phyloP scores from a whole-genome alignment of 116 monocot genomes.

The Cymodocea nodosa region DNA sequence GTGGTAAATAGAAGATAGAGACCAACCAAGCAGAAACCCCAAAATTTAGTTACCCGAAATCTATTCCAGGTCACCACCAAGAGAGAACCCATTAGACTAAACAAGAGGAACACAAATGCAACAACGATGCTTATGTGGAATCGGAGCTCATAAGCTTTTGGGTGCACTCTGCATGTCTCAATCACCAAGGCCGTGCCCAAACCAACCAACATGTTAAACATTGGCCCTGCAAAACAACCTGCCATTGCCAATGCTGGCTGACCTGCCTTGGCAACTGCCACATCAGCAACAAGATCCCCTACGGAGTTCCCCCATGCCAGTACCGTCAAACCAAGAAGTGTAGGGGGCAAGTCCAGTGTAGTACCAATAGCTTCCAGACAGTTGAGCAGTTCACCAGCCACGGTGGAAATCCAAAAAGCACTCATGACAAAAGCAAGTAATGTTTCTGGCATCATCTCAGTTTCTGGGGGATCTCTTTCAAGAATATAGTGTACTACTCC shows the following conservation, averaged over 20 bases:
- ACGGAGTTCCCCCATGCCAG: constrained; percentile 96
- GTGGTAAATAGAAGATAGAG: constrained; percentile 67
- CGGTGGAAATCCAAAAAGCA: constrained; percentile 91
- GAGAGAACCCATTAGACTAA: constrained; percentile 85
- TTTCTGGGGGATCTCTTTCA: constrained; percentile 45
- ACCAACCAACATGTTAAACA: constrained; percentile 95
- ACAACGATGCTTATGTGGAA: constrained; percentile 70
- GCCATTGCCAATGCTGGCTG: constrained; percentile 81
- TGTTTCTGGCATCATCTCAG: constrained; percentile 18
- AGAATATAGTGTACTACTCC: constrained; percentile 45
- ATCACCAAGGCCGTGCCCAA: constrained; percentile 64
- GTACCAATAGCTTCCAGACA: constrained; percentile 59
- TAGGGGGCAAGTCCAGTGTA: constrained; percentile 53
- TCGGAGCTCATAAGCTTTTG: constrained; percentile 49
- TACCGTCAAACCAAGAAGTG: constrained; percentile 79
- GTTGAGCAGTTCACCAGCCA: constrained; percentile 82
- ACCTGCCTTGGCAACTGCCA: constrained; percentile 71
- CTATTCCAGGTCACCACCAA: constrained; percentile 77
- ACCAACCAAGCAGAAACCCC: constrained; percentile 82
- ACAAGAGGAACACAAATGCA: constrained; percentile 84
- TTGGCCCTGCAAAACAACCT: constrained; percentile 95
- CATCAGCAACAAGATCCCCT: constrained; percentile 86
- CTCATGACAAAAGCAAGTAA: constrained; percentile 74
- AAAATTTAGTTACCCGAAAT: constrained; percentile 82
- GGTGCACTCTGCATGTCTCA: constrained; percentile 51